Base-by-base conservation (phyloP, 2,329 filamentous ascomycete genomes). In the Aspergillus sp. region DNA sequence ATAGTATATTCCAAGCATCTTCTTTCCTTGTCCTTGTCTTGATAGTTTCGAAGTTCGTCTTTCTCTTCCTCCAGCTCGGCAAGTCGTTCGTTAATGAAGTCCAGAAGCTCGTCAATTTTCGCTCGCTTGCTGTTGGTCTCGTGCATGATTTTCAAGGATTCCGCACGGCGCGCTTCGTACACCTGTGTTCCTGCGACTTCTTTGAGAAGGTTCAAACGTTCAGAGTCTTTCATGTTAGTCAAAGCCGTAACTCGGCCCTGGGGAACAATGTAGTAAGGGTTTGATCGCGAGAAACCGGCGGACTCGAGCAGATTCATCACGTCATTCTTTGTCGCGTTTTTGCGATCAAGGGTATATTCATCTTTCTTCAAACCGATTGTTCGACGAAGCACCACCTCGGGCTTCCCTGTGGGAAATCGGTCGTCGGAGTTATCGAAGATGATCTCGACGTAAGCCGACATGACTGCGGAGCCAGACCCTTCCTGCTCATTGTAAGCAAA, bases 361-460 rank as follows among this genome's bases (percentile, higher is more conserved):
- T 98, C 93, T 71, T 98, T 98, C 71, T 98, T 97, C 51, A 91
- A 77, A 41, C 91, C 93, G 65, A 98, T 98, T 0, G 93, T 97
- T 36, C 93, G 86, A 49, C 94, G 86, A 46, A 98, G 74, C 34
- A 93, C 84, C 38, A 97, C 82, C 65, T 98, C 91, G 47, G 90
- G 85, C 62, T 89, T 93, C 55, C 88, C 88, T 7, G 90, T 96
- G 31, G 90, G 90, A 61, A 98, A 97, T 57, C 93, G 88, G 57
- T 94, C 89, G 65, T 98, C 91, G 58, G 81, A 88, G 65, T 98
- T 98, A 77, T 98, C 93, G 68, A 98, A 98, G 54, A 96, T 95
- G 59, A 98, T 88, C 70, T 98, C 93, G 47, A 98, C 94, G 59
- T 97, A 98, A n/a, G 93, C 94, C 38, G 90, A 95, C 88, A 96